Percentiles rank a stretch among this genome's conserved stretches.
Evolutionary conservation across 345 rosid species (phyloP).

Genomic region (Rhodamnia argentea): DNA sequence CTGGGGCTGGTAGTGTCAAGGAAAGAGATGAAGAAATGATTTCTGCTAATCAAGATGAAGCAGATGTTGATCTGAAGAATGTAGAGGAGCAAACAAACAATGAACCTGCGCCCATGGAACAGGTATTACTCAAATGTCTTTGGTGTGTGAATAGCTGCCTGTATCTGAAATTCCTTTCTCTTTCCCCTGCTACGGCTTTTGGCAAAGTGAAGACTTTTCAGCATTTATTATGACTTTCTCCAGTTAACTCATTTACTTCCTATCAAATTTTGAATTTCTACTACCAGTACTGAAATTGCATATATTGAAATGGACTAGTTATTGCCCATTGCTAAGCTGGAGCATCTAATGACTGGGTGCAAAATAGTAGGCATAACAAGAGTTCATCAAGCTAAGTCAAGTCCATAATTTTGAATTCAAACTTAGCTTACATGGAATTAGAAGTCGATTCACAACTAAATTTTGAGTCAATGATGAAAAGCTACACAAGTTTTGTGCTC

Average conservation of each 20-base stretch:
- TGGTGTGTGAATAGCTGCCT: background rate
- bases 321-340: background rate
- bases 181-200: background rate
- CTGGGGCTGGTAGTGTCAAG: conserved; percentile 8
- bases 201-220: background rate
- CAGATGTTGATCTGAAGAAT: conserved; percentile 3
- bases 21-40: conserved; percentile 36
- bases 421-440: background rate
- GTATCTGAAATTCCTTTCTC: background rate
- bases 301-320: background rate
- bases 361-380: background rate
- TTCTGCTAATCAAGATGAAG: conserved; percentile 4
- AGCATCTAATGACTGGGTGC: background rate
- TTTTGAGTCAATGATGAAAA: background rate
- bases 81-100: conserved; percentile 17
- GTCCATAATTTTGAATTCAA: background rate
- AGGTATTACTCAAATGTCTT: conserved; percentile 18
- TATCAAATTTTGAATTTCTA: background rate
- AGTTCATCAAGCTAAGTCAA: background rate
- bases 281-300: background rate
- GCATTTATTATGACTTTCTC: background rate
- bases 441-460: background rate
- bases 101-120: conserved; percentile 66
- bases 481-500: background rate
- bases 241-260: background rate